phyloP scores from a whole-genome alignment of 2,329 filamentous ascomycete genomes.

The Arthrinium puccinioides region DNA sequence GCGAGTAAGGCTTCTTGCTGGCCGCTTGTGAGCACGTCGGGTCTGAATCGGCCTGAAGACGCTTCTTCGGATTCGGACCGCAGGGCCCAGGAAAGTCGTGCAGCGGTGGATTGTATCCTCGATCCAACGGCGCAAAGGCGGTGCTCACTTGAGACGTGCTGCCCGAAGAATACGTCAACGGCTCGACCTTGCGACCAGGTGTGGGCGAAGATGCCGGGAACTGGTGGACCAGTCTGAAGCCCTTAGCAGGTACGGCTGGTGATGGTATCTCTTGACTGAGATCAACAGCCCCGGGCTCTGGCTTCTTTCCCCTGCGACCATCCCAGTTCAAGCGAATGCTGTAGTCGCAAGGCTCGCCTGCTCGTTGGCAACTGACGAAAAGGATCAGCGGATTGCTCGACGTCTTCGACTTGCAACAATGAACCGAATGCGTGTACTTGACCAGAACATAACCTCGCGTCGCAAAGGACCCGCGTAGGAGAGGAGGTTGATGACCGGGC shows the following conservation, averaged over 20 bases:
- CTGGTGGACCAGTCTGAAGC: slow-evolving; percentile 28
- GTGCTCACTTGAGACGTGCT: slow-evolving; percentile 8
- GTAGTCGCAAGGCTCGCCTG: slow-evolving; percentile 71
- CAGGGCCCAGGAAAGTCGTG: slow-evolving; percentile 13
- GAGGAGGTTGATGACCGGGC: background rate
- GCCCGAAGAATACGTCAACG: slow-evolving; percentile 14
- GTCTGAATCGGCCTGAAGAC: slow-evolving; percentile 16
- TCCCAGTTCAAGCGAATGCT: slow-evolving; percentile 78
- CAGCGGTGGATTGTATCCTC: slow-evolving; percentile 10
- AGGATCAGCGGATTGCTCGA: too few relatives aligned
- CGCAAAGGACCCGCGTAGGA: background rate
- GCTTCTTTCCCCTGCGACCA: slow-evolving; percentile 57
- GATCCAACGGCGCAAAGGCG: slow-evolving; percentile 4
- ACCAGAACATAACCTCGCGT: background rate
- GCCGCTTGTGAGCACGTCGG: slow-evolving; percentile 14
- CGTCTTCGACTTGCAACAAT: slow-evolving; percentile 1
- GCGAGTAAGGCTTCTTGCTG: slow-evolving; percentile 19
- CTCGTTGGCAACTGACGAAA: slow-evolving; percentile 58
- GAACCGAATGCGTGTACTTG: background rate
- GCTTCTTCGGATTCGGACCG: slow-evolving; percentile 16
- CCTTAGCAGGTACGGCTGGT: slow-evolving; percentile 19
- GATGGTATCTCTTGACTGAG: slow-evolving; percentile 18
- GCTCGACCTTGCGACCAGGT: slow-evolving; percentile 21
- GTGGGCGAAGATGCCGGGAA: slow-evolving; percentile 17
- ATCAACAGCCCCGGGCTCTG: slow-evolving; percentile 27